phyloP scores from a whole-genome alignment of 2,329 filamentous ascomycete genomes.

The Neofusicoccum sp. region DNA sequence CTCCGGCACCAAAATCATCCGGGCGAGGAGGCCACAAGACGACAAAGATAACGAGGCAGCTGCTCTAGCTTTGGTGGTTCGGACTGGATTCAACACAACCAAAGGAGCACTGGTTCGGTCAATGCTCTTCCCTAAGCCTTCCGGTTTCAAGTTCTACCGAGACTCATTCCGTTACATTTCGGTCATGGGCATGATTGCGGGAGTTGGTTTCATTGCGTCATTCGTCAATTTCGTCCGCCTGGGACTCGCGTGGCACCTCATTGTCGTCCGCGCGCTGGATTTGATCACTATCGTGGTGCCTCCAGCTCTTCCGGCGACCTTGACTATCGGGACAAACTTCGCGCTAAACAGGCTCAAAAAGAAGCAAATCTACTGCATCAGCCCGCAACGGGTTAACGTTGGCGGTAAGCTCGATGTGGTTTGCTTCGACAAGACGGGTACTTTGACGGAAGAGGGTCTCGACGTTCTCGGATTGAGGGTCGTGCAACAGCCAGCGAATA shows the following conservation, averaged over 20 bases:
- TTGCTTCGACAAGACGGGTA: constrained; percentile 99
- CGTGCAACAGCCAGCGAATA: constrained; percentile 61
- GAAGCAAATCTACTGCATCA: constrained; percentile 95
- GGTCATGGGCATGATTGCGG: constrained; percentile 86
- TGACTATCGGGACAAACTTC: constrained; percentile 96
- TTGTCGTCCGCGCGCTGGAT: constrained; percentile 88
- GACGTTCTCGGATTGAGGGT: constrained; percentile 88
- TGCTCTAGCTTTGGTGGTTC: constrained; percentile 84
- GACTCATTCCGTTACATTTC: constrained; percentile 98
- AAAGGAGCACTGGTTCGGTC: constrained; percentile 94
- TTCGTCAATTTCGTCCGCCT: constrained; percentile 91
- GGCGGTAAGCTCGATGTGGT: constrained; percentile 94
- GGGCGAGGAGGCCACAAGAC: constrained; percentile 83
- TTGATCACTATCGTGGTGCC: constrained; percentile 97
- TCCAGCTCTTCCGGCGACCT: constrained; percentile 86
- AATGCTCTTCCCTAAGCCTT: constrained; percentile 98
- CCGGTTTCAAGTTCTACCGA: constrained; percentile 96
- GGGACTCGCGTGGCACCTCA: constrained; percentile 80
- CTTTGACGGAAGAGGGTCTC: constrained; percentile 90
- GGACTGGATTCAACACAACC: constrained; percentile 96
- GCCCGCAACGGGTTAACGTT: constrained; percentile 93
- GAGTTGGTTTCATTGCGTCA: constrained; percentile 83
- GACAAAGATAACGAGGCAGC: constrained; percentile 83
- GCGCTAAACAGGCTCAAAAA: constrained; percentile 81
- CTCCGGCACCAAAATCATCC: constrained; percentile 91